A percentile compares a stretch with the other conserved stretches of the same genome.
Evolutionary conservation across 139 green algal species (phyloP).

Genomic region (Micractinium sp.): DNA sequence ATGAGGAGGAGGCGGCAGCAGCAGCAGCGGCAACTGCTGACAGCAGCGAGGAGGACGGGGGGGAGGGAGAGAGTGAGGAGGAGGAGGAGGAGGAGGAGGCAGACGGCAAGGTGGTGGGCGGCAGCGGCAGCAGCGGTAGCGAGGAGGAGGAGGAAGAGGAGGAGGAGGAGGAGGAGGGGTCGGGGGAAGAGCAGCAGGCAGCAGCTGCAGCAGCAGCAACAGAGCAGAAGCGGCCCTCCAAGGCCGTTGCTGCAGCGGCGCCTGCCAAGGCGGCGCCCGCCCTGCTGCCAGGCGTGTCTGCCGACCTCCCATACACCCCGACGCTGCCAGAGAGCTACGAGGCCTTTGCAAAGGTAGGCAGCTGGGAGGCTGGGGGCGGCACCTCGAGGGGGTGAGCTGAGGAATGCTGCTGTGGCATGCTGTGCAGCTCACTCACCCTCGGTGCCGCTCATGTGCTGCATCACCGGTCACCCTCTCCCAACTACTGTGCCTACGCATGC

Average conservation of each 20-base stretch:
- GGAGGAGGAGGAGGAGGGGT: constrained; percentile 25
- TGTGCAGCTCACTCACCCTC: neutral
- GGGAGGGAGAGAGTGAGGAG: neutral
- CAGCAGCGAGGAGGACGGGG: constrained; percentile 2
- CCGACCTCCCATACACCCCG: constrained; percentile 86
- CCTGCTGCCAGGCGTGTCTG: constrained; percentile 14
- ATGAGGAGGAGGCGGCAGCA: constrained; percentile 38
- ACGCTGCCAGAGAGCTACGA: constrained; percentile 75
- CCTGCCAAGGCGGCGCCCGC: constrained; percentile 2
- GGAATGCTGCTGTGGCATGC: neutral
- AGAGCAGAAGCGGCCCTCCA: constrained; percentile 16
- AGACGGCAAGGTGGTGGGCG: constrained; percentile 25
- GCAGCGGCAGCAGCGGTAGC: constrained; percentile 8
- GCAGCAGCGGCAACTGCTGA: neutral
- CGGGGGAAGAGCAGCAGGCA: constrained; percentile 31
- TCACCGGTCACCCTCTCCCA: neutral
- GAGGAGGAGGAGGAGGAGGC: neutral
- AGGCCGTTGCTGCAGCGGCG: neutral
- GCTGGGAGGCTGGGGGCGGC: no score
- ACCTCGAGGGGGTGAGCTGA: no score
- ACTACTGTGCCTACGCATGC: neutral
- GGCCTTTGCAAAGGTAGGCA: constrained; percentile 61
- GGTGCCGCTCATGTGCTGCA: neutral
- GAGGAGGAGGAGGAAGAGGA: constrained; percentile 32
- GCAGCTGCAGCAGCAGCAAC: constrained; percentile 31